Conservation (phyloP, 805 yeast genomes). For the Sugiyamaella boreocaroliniensis region DNA sequence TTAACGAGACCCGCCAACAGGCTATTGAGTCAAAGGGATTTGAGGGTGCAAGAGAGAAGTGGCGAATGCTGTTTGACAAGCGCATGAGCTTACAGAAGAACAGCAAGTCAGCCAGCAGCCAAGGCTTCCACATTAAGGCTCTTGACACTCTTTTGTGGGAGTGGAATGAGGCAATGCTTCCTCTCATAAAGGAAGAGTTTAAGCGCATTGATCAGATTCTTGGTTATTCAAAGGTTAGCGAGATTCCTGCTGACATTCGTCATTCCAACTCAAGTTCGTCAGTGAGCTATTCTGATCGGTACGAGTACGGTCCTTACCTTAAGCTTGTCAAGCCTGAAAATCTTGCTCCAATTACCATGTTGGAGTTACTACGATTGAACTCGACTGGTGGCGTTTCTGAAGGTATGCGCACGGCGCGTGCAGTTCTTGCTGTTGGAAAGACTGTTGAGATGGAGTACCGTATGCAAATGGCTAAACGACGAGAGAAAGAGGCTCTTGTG, state of each 20-base stretch:
- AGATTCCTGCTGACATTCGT: conserved; percentile 20
- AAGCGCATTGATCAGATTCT: conserved; percentile 44
- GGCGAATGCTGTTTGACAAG: conserved; percentile 74
- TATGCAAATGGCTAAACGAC: conserved; percentile 9
- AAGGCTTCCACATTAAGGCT: conserved; percentile 35
- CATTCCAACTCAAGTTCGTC: conserved; percentile 11
- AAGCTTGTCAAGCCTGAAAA: conserved; percentile 69
- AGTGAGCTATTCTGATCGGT: conserved; percentile 21
- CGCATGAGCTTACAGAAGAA: conserved; percentile 3
- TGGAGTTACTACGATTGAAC: conserved; percentile 69
- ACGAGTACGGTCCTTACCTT: conserved; percentile 69
- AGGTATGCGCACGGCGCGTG: conserved; percentile 79
- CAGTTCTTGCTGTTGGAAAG: conserved; percentile 72
- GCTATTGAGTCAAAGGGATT: conserved; percentile 70
- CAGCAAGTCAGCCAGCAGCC: conserved; percentile 15
- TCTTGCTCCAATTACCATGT: conserved; percentile 73
- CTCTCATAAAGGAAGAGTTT: conserved; percentile 62
- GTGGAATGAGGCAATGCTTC: conserved; percentile 75
- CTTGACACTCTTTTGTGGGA: conserved; percentile 71
- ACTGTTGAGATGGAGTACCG: conserved; percentile 79
- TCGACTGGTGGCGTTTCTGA: conserved; percentile 66
- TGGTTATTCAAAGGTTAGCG: conserved; percentile 18
- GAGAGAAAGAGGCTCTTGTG: conserved; percentile 39
- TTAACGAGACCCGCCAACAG: conserved; percentile 71
- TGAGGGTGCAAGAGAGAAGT: conserved; percentile 79